Evolutionary conservation across 1,139 yeast species (phyloP).

Genomic region (Pichia sp.): DNA sequence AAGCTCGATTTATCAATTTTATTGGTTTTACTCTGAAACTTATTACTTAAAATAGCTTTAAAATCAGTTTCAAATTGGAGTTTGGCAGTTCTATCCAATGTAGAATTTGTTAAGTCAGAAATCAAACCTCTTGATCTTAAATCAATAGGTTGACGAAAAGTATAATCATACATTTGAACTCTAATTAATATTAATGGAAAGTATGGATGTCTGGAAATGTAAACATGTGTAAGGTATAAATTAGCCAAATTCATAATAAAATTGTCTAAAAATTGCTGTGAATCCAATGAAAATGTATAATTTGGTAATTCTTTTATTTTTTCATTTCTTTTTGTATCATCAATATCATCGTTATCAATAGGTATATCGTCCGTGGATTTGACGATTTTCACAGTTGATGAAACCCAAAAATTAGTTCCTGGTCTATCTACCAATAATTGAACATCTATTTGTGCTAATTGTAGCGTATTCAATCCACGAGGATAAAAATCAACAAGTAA

Average conservation of each 20-base stretch:
- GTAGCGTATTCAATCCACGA: conserved; percentile 59
- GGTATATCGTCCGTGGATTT: conserved; percentile 2
- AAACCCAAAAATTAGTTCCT: conserved; percentile 47
- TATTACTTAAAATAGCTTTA: conserved; percentile 7
- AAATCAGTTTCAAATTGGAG: conserved; percentile 12
- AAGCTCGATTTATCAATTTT: conserved; percentile 19
- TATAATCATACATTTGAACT: conserved; percentile 60
- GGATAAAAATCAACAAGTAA: conserved; percentile 55
- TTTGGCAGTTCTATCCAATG: conserved; percentile 5
- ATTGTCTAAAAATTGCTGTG: conserved; percentile 41
- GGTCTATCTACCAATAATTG: conserved; percentile 57
- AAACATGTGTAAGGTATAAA: conserved; percentile 52
- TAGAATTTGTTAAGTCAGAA: conserved; percentile 9
- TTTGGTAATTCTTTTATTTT: conserved; percentile 32
- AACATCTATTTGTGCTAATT: conserved; percentile 68
- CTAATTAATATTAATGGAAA: conserved; percentile 56
- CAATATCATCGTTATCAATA: conserved; percentile 20
- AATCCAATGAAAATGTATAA: conserved; percentile 30
- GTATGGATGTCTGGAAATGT: conserved; percentile 61
- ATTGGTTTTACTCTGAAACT: neutral
- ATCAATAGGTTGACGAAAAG: neutral
- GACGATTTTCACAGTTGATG: conserved; percentile 44
- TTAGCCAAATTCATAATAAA: conserved; percentile 44
- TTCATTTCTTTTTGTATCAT: conserved; percentile 26
- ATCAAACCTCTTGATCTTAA: conserved; percentile 1